A percentile compares a stretch with the other conserved stretches of the same genome.
Conservation (phyloP, 345 rosid genomes). For the Crucihimalaya himalaica region DNA sequence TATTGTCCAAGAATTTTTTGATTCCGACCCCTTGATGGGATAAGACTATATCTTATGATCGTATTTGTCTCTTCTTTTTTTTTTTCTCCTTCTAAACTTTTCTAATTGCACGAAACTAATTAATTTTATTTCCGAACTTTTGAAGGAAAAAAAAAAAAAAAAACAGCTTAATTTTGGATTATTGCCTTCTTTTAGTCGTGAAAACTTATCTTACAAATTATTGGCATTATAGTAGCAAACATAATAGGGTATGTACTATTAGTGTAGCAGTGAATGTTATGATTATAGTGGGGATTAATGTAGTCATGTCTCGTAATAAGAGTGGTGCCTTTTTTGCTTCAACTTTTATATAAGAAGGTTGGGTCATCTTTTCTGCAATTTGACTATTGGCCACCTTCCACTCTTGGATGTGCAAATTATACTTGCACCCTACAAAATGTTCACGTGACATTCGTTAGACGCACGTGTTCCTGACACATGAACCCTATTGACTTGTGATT, state of each 20-base stretch:
- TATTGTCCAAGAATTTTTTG: conserved; percentile 18
- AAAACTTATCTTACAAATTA: background rate
- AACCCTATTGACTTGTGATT: conserved; percentile 3
- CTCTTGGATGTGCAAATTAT: conserved; percentile 2
- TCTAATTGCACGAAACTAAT: background rate
- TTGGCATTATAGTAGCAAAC: background rate
- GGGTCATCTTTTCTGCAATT: conserved; percentile 24
- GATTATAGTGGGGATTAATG: conserved; percentile 28
- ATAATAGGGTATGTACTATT: conserved; percentile 3
- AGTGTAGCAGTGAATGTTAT: conserved; percentile 21
- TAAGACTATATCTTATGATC: conserved; percentile 6
- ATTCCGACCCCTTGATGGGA: conserved; percentile 27
- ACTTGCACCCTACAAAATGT: conserved; percentile 1
- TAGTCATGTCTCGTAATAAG: conserved; percentile 32
- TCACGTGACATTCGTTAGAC: conserved; percentile 21
- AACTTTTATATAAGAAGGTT: background rate
- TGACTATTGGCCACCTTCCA: conserved; percentile 28
- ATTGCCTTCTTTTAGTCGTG: background rate
- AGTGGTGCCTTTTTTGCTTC: conserved; percentile 22
- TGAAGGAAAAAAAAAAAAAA: background rate
- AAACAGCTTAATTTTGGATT: background rate
- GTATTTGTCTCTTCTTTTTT: background rate
- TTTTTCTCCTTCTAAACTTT: background rate
- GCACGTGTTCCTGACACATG: conserved; percentile 24
- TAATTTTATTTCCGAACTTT: background rate